A percentile compares a stretch with the other conserved stretches of the same genome.
Conservation (phyloP, 495 filamentous ascomycete species). For the Chaetomium fimeti region DNA sequence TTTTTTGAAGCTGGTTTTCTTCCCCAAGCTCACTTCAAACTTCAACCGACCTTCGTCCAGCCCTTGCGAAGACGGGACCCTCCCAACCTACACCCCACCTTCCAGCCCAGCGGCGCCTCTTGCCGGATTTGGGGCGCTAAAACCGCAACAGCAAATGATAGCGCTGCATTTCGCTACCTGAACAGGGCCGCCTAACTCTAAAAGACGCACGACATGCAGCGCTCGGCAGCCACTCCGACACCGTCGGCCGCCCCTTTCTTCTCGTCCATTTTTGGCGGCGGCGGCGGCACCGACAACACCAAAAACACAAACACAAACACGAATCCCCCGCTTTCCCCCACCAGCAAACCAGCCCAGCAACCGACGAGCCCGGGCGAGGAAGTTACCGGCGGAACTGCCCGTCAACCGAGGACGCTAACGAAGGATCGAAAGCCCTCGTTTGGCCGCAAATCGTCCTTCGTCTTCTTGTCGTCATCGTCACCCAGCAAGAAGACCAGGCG, state of each 20-base stretch:
- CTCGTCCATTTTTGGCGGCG: constrained; percentile 42
- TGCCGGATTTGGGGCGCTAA: constrained; percentile 27
- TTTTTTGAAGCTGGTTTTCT: neutral
- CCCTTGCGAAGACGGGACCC: neutral
- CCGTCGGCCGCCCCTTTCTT: constrained; percentile 46
- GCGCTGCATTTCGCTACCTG: constrained; percentile 15
- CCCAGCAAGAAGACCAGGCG: constrained; percentile 34
- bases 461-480: constrained; percentile 42
- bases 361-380: constrained; percentile 43
- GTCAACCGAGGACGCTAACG: constrained; percentile 38
- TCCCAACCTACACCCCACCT: neutral
- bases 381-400: constrained; percentile 23
- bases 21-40: neutral
- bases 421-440: constrained; percentile 51
- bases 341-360: constrained; percentile 30
- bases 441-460: constrained; percentile 45
- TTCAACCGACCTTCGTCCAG: neutral
- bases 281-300: constrained; percentile 23
- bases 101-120: constrained; percentile 12
- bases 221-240: constrained; percentile 39
- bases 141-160: constrained; percentile 22
- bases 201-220: constrained; percentile 41
- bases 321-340: constrained; percentile 11
- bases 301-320: constrained; percentile 25
- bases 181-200: constrained; percentile 15